Evolutionary conservation across 169 alveolate species (phyloP), one percentile per base, ranked within the genome.

Genomic region (Cryptosporidium andersoni): DNA sequence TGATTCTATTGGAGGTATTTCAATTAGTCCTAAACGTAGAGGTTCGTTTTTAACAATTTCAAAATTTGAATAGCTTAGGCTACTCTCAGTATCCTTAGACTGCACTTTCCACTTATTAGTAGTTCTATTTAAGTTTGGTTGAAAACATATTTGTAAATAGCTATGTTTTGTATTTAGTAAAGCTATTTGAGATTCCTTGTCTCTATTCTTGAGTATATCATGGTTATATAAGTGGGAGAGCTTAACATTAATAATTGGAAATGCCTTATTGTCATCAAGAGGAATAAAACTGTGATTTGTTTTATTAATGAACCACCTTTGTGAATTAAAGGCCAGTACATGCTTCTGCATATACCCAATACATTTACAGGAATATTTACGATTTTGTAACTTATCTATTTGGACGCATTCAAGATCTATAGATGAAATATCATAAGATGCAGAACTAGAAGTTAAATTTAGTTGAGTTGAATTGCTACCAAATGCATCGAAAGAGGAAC

Each of bases 301-400:
- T 0, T 74, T 74, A 43, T 74, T 74, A 42, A 74, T 74, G 36
- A 74, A 74, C 85, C 85, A 74, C 4, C 74, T 74, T 7, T 68
- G 40, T 45, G 60, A 34, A 45, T 64, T 74, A 25, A 74, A 74
- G 14, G 64, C 85, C 1, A 74, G 16, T 25, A 74, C 51, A 34
- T 74, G 55, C 3, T 43, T 74, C 39, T 74, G 85, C 66, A 74
- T 58, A 3, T 8, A 43, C 8, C 85, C 85, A 37, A 74, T 36
- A 11, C 55, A 16, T 16, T 62, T 58, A 8, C 40, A 43, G 36
- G 6, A 7, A 4, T n/a, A 9, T 0, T 4, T 36, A 45, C 36
- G 9, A 7, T 12, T 12, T 11, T 5, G 40, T 8, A 43, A 36
- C 11, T 74, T 74, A 52, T 74, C 68, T 3, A 74, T 43, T 16